Evolutionary conservation across 1,284 basidiomycete genomes (phyloP), one percentile per base, ranked within the genome.

Genomic region (Ganoderma lingzhi): DNA sequence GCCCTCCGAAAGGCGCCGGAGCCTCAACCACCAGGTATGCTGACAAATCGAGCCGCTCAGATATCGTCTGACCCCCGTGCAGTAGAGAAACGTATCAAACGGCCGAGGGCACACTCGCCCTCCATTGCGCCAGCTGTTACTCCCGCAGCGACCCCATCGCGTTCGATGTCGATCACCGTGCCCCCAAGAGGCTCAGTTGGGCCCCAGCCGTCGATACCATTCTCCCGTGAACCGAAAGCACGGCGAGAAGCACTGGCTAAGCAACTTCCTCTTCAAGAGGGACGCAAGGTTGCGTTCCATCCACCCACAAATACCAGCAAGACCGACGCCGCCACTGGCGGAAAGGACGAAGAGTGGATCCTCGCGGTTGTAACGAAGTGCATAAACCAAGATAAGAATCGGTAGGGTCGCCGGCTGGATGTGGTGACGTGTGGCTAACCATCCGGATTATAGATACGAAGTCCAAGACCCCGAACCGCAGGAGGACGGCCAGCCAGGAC

Each of bases 391-490:
- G 90, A 92, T 71, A 92, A 91, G 77, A 88, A 90, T 75, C 83
- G 88, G 89, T 88, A 73, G 39, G 81, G 61, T 55, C 58, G 37
- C 23, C 23, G 32, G 12, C 45, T 41, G 70, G 66, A 19, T 10
- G 70, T 66, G 23, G 37, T 53, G 64, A 60, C 48, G 41, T 67
- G 30, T 62, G 62, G 45, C 71, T 73, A 65, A 51, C 70, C 10
- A 12, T 51, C 23, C 48, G 32, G 59, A 6, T 37, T 12, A 17
- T 67, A 93, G 92, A 71, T 95, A 94, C 74, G 91, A 93, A 79
- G 93, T 95, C 0, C 91, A 93, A 78, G 93, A 95, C 77, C 88
- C 87, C 63, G 93, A 95, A 73, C 89, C 90, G 37, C 90, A 92
- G 78, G 92, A 93, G 76, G 90, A 92, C 64, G 91, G 91, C 15